A percentile compares a stretch with the other conserved stretches of the same genome.
These are phyloP conservation scores for Cantharellus anzutake DNA, from an alignment of 768 basidiomycete genomes.

Conservation along the genomic window DNA sequence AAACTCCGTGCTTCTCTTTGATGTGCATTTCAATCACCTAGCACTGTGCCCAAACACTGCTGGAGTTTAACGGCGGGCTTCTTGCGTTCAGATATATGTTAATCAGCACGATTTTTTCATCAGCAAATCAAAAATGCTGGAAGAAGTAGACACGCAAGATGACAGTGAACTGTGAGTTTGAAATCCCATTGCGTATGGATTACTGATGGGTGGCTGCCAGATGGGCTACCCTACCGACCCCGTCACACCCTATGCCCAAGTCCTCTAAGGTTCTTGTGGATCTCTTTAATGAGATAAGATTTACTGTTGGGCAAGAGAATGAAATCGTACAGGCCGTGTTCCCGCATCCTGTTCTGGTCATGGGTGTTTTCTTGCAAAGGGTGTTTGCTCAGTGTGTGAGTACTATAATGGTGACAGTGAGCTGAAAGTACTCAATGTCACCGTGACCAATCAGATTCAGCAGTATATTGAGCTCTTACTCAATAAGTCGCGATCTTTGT, in stretches of 20 bases:
- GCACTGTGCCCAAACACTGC: constrained; percentile 93
- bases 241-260: constrained; percentile 48
- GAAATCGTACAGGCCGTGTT: constrained; percentile 99
- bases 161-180: constrained; percentile 16
- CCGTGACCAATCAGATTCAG: constrained; percentile 48
- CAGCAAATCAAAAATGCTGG: constrained; percentile 46
- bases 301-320: constrained; percentile 84
- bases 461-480: constrained; percentile 87
- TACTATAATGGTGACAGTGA: constrained; percentile 5
- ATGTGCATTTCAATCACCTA: constrained; percentile 17
- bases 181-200: neutral
- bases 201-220: constrained; percentile 22
- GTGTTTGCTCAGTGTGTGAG: constrained; percentile 94
- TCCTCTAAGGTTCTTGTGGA: constrained; percentile 60
- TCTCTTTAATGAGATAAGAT: constrained; percentile 71
- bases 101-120: constrained; percentile 99
- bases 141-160: constrained; percentile 35
- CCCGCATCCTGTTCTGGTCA: constrained; percentile 86
- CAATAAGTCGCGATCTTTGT: constrained; percentile 50
- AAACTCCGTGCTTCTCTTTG: neutral
- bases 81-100: constrained; percentile 95
- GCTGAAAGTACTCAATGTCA: neutral
- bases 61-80: constrained; percentile 97
- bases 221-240: constrained; percentile 75
- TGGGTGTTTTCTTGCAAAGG: constrained; percentile 94